Evolutionary conservation across 2,329 filamentous ascomycete genomes (phyloP).

Genomic region (Colletotrichum graminicola): DNA sequence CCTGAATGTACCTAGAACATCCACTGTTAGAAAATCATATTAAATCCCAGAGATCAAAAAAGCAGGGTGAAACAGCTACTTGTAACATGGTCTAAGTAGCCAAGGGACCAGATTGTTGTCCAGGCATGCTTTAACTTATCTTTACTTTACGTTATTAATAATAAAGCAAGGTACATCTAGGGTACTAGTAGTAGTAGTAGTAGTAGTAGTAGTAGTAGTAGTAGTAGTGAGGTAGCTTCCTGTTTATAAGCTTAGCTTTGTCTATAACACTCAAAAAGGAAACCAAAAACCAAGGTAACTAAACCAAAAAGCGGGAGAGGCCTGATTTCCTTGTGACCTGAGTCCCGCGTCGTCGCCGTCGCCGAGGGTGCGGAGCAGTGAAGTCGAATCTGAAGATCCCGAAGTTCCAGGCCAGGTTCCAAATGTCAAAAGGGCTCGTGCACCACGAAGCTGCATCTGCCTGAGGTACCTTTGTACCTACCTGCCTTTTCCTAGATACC

Average conservation of each 20-base stretch:
- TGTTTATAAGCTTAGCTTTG: no score
- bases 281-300: not conserved
- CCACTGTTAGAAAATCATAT: not conserved
- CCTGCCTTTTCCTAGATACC: not conserved
- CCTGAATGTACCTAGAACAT: not conserved
- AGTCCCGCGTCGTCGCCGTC: not conserved
- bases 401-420: not conserved
- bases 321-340: not conserved
- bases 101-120: not conserved
- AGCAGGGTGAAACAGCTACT: rapidly evolving
- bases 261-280: not conserved
- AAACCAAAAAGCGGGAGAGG: not conserved
- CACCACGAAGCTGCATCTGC: slow-evolving; percentile 7
- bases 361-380: not conserved
- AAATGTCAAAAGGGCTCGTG: not conserved
- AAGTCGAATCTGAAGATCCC: not conserved
- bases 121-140: not conserved
- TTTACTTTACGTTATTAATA: not conserved
- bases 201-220: no score
- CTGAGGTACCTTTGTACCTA: slow-evolving; percentile 18
- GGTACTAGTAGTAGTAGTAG: no score
- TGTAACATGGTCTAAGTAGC: not conserved
- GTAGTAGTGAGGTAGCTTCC: no score
- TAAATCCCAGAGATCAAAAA: not conserved
- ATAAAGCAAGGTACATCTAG: not conserved